Evolutionary conservation across 805 yeast species (phyloP).

Genomic region (Cyberlindnera mycetangii): DNA sequence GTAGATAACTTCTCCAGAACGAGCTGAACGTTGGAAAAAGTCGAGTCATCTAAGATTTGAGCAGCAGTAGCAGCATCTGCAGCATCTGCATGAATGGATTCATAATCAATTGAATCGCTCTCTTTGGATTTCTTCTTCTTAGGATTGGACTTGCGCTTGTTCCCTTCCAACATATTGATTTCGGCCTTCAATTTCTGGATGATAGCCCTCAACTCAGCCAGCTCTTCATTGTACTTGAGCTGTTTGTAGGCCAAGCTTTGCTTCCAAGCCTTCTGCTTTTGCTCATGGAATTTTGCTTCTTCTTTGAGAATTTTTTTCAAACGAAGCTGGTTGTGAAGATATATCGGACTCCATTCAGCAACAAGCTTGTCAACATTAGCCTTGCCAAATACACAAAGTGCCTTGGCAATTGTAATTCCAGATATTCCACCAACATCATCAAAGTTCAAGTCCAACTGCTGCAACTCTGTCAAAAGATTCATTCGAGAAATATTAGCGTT

Average conservation of each 20-base stretch:
- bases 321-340: conserved; percentile 40
- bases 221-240: conserved; percentile 41
- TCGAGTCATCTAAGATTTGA: not conserved
- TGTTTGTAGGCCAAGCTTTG: conserved; percentile 52
- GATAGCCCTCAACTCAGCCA: conserved; percentile 31
- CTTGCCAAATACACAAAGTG: conserved; percentile 37
- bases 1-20: not conserved
- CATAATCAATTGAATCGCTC: not conserved
- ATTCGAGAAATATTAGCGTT: not conserved
- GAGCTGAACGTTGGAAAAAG: not conserved
- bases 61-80: not conserved
- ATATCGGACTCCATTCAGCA: conserved; percentile 45
- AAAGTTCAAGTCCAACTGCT: conserved; percentile 18
- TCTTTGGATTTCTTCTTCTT: not conserved
- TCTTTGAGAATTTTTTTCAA: conserved; percentile 43
- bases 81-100: not conserved
- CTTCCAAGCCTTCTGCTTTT: conserved; percentile 62
- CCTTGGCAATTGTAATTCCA: conserved; percentile 34
- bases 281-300: conserved; percentile 45
- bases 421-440: conserved; percentile 30
- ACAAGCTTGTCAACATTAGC: conserved; percentile 37
- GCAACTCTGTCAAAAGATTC: not conserved
- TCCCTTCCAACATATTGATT: conserved; percentile 18
- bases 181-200: conserved; percentile 35
- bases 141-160: not conserved